These are phyloP conservation scores for Senecio squalidus DNA, from an alignment of 140 eudicot genomes.

Conservation along the genomic window DNA sequence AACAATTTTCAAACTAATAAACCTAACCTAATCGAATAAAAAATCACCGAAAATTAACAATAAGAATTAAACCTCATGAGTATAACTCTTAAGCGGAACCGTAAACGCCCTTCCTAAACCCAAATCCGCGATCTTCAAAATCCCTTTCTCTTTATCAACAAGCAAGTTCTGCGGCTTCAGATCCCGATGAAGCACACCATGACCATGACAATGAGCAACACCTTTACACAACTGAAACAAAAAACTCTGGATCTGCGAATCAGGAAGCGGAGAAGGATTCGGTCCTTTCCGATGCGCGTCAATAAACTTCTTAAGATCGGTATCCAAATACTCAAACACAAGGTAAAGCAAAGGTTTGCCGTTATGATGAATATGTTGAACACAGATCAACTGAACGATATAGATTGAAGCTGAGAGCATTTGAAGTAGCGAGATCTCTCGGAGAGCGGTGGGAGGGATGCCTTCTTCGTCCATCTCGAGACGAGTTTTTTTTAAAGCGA, in stretches of 20 bases:
- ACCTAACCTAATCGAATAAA: not conserved
- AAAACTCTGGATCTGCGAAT: constrained; percentile 66
- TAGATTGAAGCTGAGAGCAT: constrained; percentile 82
- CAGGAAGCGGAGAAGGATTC: constrained; percentile 64
- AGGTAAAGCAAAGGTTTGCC: constrained; percentile 88
- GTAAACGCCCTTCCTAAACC: constrained; percentile 86
- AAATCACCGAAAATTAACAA: not conserved
- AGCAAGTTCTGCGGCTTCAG: constrained; percentile 93
- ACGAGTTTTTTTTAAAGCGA: constrained; percentile 85
- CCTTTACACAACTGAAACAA: constrained; percentile 83
- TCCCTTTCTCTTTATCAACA: constrained; percentile 83
- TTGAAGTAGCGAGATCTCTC: constrained; percentile 84
- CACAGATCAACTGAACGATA: constrained; percentile 81
- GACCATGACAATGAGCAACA: constrained; percentile 90
- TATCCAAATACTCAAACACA: constrained; percentile 84
- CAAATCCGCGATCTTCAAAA: constrained; percentile 86
- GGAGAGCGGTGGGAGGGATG: constrained; percentile 89
- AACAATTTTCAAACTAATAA: not conserved
- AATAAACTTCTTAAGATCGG: constrained; percentile 85
- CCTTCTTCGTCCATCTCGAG: constrained; percentile 99
- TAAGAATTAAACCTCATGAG: constrained; percentile 49
- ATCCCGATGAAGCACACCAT: constrained; percentile 90
- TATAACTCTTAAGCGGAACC: constrained; percentile 84
- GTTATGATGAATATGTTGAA: constrained; percentile 72
- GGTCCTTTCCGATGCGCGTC: constrained; percentile 87